These are phyloP conservation scores for Fraxinus latifolia DNA, from an alignment of 305 asterid genomes.

Conservation along the genomic window DNA sequence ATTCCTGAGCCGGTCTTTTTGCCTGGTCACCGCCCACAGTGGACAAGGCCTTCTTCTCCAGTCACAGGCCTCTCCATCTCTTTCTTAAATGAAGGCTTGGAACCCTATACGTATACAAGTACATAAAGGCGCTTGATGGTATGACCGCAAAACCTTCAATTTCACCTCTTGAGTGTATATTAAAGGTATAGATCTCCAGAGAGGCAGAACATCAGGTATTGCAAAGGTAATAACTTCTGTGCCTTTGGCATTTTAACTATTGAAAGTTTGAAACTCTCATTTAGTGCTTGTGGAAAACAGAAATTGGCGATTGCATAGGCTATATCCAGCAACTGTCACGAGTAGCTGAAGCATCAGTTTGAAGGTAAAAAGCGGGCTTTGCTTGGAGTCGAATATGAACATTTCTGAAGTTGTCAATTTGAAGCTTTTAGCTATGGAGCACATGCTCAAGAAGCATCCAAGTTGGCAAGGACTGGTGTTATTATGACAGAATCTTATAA, in stretches of 20 bases:
- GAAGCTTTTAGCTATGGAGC: conserved; percentile 82
- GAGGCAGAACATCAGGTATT: not conserved
- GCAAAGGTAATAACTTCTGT: not conserved
- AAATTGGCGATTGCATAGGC: not conserved
- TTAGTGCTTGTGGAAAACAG: not conserved
- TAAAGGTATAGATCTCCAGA: not conserved
- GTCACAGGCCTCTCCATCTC: not conserved
- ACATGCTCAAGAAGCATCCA: conserved; percentile 74
- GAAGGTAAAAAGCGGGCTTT: conserved; percentile 64
- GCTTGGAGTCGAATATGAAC: conserved; percentile 82
- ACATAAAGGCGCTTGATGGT: not conserved
- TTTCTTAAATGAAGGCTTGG: not conserved
- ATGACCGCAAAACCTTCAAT: not conserved
- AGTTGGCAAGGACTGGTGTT: conserved; percentile 77
- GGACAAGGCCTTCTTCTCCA: not conserved
- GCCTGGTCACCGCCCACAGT: not conserved
- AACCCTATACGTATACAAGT: not conserved
- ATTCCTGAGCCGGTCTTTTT: not conserved
- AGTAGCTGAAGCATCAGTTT: conserved; percentile 61
- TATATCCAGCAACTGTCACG: conserved; percentile 9
- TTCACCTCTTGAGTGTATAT: not conserved
- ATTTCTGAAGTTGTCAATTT: conserved; percentile 82
- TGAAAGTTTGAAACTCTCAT: not conserved
- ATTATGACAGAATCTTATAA: not conserved
- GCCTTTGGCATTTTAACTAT: not conserved